A percentile compares a stretch with the other conserved stretches of the same genome.
phyloP scores from a whole-genome alignment of 73 alveolate species.

The Paramecium biaurelia region DNA sequence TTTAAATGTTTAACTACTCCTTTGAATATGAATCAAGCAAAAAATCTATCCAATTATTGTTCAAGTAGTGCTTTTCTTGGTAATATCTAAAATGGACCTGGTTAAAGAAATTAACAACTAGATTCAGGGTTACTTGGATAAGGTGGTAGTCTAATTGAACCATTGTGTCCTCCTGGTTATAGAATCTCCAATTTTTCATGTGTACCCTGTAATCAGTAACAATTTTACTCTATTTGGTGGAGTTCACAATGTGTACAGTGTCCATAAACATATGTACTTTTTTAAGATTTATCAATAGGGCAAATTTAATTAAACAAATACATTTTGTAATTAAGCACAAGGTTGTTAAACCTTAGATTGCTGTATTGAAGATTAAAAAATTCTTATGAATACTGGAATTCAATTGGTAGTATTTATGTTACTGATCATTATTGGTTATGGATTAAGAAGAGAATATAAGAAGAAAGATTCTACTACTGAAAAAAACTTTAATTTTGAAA shows the following conservation, averaged over 20 bases:
- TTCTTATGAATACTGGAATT: not conserved
- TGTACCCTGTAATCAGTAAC: not conserved
- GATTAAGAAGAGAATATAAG: slow-evolving; percentile 5
- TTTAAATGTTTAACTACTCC: not conserved
- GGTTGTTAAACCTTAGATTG: not conserved
- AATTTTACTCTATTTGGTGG: not conserved
- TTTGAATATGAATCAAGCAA: not conserved
- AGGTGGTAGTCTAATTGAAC: not conserved
- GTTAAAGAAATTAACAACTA: not conserved
- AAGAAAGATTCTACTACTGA: not conserved
- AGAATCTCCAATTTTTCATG: not conserved
- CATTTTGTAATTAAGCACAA: not conserved
- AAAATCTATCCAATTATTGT: not conserved
- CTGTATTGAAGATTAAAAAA: not conserved
- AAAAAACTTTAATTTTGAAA: slow-evolving; percentile 21
- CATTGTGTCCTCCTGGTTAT: slow-evolving; percentile 12
- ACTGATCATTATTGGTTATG: not conserved
- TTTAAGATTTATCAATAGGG: not conserved
- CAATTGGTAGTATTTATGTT: not conserved
- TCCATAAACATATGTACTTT: not conserved
- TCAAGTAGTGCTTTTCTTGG: not conserved
- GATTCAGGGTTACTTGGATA: not conserved
- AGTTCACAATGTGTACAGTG: slow-evolving; percentile 18
- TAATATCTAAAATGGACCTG: not conserved
- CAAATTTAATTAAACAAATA: not conserved